These are phyloP conservation scores for Eimeria praecox DNA, from an alignment of 169 alveolate genomes.

Conservation along the genomic window DNA sequence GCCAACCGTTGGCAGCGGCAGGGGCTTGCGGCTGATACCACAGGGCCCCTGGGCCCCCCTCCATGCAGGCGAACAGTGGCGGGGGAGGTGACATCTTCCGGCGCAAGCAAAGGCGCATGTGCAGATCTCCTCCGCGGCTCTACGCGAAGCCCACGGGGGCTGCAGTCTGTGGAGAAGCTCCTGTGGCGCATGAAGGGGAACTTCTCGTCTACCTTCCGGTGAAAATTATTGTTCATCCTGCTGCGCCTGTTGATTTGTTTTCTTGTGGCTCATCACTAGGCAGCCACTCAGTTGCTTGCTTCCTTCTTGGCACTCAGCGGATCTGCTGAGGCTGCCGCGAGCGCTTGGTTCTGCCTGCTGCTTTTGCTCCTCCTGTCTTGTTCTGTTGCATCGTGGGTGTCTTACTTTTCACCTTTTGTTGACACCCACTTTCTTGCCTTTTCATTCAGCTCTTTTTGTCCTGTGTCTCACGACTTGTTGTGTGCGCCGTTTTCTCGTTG, in stretches of 20 bases:
- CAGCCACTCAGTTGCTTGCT: neutral
- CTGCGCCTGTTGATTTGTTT: too few species aligned
- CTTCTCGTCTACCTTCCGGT: conserved; percentile 38
- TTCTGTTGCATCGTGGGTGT: neutral
- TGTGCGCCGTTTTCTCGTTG: neutral
- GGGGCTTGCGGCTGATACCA: neutral
- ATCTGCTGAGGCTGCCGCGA: too few species aligned
- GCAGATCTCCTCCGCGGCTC: neutral
- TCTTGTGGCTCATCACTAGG: neutral
- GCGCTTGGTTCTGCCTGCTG: neutral
- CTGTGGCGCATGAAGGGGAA: conserved; percentile 57
- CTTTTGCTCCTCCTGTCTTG: neutral
- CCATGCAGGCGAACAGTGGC: neutral
- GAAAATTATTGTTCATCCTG: neutral
- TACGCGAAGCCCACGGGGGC: conserved; percentile 48
- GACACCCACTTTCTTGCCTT: neutral
- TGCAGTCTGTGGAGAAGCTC: conserved; percentile 2
- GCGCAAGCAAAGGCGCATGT: neutral
- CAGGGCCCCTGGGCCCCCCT: neutral
- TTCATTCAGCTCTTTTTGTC: too few species aligned
- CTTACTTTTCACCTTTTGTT: neutral
- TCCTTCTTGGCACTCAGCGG: neutral
- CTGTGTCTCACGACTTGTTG: neutral
- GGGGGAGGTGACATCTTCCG: neutral
- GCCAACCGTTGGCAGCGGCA: neutral